These are phyloP conservation scores for Miamiensis avidus DNA, from an alignment of 169 alveolate species.

Conservation along the genomic window DNA sequence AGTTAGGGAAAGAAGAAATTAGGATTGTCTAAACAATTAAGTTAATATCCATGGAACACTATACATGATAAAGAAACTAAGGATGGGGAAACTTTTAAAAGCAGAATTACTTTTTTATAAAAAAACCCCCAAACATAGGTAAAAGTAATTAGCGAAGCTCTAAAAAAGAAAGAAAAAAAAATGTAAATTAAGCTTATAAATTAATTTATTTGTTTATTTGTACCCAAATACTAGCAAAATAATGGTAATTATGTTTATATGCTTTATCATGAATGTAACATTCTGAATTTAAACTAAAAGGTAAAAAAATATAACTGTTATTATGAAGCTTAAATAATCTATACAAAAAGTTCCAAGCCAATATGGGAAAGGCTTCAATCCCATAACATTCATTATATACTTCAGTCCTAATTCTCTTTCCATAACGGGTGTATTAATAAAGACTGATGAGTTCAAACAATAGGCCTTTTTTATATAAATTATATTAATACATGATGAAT, in stretches of 20 bases:
- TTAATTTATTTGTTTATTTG: too few species aligned
- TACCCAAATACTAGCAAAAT: conserved; percentile 12
- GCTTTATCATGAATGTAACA: not conserved
- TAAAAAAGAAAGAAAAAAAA: conserved; percentile 16
- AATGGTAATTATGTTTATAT: not conserved
- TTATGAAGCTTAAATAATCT: conserved; percentile 5
- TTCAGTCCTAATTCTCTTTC: conserved; percentile 36
- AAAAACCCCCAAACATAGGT: conserved; percentile 13
- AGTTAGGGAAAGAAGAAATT: not conserved
- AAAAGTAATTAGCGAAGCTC: conserved; percentile 17
- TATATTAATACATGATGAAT: not conserved
- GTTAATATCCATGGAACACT: not conserved
- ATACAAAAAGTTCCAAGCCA: conserved; percentile 41
- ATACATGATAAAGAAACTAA: conserved; percentile 1
- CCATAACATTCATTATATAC: conserved; percentile 45
- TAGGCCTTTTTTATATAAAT: conserved; percentile 11
- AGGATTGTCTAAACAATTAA: not conserved
- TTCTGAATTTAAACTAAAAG: conserved; percentile 1
- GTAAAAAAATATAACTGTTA: not conserved
- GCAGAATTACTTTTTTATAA: conserved; percentile 16
- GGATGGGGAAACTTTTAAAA: conserved; percentile 18
- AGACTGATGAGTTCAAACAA: conserved; percentile 25
- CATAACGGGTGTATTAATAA: conserved; percentile 33
- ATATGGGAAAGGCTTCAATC: conserved; percentile 30
- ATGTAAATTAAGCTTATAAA: too few species aligned